Evolutionary conservation across 371 early-diverging fungal species (phyloP), one percentile per base, ranked within the genome.

Genomic region (Syncephalastrum monosporum): DNA sequence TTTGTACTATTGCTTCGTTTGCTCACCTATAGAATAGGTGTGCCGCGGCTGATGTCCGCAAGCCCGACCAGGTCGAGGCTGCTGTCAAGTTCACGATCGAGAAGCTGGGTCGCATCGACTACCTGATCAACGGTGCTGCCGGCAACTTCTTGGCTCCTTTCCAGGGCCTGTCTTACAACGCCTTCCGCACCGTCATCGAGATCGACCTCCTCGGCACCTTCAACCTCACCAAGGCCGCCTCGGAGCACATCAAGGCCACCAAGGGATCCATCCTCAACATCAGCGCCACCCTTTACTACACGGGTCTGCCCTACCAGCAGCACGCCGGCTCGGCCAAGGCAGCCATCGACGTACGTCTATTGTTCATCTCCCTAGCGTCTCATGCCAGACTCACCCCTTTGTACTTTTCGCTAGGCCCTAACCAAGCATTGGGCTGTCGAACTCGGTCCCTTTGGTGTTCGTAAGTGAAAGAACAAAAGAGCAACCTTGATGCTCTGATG

Each of bases 121-220:
- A 53, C 53, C 67, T 79, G 53, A 81, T 82, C 61, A 74, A 74
- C 47, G 82, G 82, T 48, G 89, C 88, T 23, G 91, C 92, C 14
- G 92, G 92, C 45, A 92, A 92, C 69, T 92, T 92, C 63, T 72
- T 92, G 54, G 77, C 88, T 13, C 74, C 88, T 38, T 82, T 82
- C 47, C 81, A 84, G 44, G 62, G 81, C 42, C 73, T 92, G 12
- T 86, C 86, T 3, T 81, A 85, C 63, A 87, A 88, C 59, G 93
- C 88, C 27, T 92, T 91, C 82, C 75, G 79, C n/a, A 77, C 83
- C 33, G 82, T 81, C 29, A 77, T 82, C 59, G 82, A 81, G 47
- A 82, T 81, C 53, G 81, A 75, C 62, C 58, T 74, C 23, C 53
- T 75, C 14, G 66, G 67, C 42, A 89, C 91, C n/a, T 92, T 86